Percentiles rank a stretch among this genome's conserved stretches.
These are phyloP conservation scores for Xylariaceae sp. DNA, from an alignment of 2,329 filamentous ascomycete species.

Conservation along the genomic window DNA sequence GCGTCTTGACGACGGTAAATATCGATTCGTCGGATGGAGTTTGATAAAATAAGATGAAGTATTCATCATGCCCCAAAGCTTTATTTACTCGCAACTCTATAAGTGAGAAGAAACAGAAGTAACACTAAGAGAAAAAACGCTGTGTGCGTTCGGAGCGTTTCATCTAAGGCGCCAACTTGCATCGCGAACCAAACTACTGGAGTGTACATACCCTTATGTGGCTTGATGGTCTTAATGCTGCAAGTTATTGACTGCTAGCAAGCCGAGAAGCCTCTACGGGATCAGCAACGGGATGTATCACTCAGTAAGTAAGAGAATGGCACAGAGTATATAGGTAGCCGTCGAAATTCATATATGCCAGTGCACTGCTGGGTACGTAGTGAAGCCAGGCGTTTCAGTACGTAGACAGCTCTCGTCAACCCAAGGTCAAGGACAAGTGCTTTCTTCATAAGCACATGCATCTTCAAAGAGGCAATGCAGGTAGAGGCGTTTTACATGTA, in stretches of 20 bases:
- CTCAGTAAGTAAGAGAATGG: neutral
- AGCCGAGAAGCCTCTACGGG: too few relatives aligned
- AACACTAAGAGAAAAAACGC: too few relatives aligned
- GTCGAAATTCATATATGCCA: too few relatives aligned
- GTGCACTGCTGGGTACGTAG: too few relatives aligned
- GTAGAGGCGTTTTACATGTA: slow-evolving; percentile 1
- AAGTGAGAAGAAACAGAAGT: too few relatives aligned
- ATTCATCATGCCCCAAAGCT: too few relatives aligned
- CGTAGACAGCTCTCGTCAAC: neutral
- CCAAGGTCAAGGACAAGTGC: neutral
- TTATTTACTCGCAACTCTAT: too few relatives aligned
- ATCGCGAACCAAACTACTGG: slow-evolving; percentile 3
- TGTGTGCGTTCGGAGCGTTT: neutral
- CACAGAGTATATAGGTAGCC: neutral
- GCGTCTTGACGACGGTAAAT: slow-evolving; percentile 18
- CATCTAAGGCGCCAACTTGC: neutral
- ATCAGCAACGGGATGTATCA: too few relatives aligned
- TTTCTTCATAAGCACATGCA: neutral
- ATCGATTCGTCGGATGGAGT: neutral
- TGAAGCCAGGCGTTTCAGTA: too few relatives aligned
- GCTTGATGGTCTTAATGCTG: neutral
- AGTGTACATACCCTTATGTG: neutral
- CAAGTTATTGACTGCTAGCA: neutral
- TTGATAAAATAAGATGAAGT: neutral
- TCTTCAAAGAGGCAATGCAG: too few relatives aligned